Evolutionary conservation across 129 eudicot species (phyloP).

Genomic region (Kitagawia praeruptora): DNA sequence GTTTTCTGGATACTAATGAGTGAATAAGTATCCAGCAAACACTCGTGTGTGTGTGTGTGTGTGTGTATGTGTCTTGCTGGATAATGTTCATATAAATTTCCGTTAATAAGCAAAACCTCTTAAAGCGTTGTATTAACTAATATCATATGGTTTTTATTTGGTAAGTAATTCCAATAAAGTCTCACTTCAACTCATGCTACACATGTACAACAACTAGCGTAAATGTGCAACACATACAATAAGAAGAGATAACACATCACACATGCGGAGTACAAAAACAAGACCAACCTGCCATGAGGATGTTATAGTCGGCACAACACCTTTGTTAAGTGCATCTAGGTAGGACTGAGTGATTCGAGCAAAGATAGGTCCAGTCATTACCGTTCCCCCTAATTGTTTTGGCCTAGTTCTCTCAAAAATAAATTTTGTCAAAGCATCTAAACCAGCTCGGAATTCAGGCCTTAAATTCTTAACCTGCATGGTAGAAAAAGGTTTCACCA

Average conservation of each 20-base stretch:
- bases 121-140: background rate
- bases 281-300: slow-evolving; percentile 96
- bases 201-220: background rate
- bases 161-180: background rate
- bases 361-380: slow-evolving; percentile 94
- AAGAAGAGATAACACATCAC: background rate
- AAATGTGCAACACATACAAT: background rate
- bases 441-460: slow-evolving; percentile 87
- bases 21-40: background rate
- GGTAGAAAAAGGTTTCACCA: background rate
- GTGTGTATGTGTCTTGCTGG: background rate
- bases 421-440: slow-evolving; percentile 85
- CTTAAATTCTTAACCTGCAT: slow-evolving; percentile 66
- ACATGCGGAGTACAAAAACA: background rate
- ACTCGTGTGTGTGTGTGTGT: background rate
- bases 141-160: background rate
- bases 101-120: background rate
- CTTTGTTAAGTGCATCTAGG: slow-evolving; percentile 94
- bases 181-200: background rate
- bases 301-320: slow-evolving; percentile 96
- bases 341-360: slow-evolving; percentile 92
- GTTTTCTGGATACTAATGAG: background rate
- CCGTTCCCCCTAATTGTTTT: slow-evolving; percentile 82
- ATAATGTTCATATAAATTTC: background rate
- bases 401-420: slow-evolving; percentile 97